These are phyloP conservation scores for Cyberlindnera bimundalis DNA, from an alignment of 805 yeast genomes.

Conservation along the genomic window DNA sequence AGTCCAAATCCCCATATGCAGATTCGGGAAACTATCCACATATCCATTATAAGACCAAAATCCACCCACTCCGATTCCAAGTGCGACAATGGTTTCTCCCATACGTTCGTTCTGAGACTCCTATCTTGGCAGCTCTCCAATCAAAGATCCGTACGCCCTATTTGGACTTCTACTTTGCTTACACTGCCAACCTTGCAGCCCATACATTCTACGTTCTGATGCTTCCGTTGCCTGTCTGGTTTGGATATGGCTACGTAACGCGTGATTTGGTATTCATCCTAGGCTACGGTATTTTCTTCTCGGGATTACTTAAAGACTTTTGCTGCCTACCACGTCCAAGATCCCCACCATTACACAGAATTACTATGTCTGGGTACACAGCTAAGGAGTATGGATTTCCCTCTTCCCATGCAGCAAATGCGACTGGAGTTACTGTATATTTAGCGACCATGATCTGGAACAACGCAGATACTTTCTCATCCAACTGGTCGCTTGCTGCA, in stretches of 20 bases:
- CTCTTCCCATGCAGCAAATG: conserved; percentile 91
- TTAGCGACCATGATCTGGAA: conserved; percentile 28
- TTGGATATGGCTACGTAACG: conserved; percentile 55
- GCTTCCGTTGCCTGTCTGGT: conserved; percentile 84
- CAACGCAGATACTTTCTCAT: conserved; percentile 10
- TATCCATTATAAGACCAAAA: conserved; percentile 57
- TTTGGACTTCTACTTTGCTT: conserved; percentile 75
- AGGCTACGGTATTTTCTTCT: conserved; percentile 55
- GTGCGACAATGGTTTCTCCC: conserved; percentile 55
- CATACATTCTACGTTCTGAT: conserved; percentile 91
- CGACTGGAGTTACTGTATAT: conserved; percentile 72
- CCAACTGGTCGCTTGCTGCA: conserved; percentile 10
- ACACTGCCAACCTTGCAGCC: conserved; percentile 85
- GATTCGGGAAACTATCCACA: conserved; percentile 78
- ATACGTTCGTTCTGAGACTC: conserved; percentile 61
- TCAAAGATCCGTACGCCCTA: conserved; percentile 39
- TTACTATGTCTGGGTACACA: conserved; percentile 88
- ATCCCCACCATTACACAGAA: conserved; percentile 87
- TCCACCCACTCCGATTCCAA: conserved; percentile 53
- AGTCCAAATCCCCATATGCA: conserved; percentile 24
- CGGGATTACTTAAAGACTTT: conserved; percentile 79
- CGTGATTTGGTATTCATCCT: conserved; percentile 69
- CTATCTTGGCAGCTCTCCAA: conserved; percentile 57
- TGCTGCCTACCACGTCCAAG: conserved; percentile 89
- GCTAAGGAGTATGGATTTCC: conserved; percentile 95